phyloP scores from a whole-genome alignment of 2,329 filamentous ascomycete species.

The Saccharata proteae region DNA sequence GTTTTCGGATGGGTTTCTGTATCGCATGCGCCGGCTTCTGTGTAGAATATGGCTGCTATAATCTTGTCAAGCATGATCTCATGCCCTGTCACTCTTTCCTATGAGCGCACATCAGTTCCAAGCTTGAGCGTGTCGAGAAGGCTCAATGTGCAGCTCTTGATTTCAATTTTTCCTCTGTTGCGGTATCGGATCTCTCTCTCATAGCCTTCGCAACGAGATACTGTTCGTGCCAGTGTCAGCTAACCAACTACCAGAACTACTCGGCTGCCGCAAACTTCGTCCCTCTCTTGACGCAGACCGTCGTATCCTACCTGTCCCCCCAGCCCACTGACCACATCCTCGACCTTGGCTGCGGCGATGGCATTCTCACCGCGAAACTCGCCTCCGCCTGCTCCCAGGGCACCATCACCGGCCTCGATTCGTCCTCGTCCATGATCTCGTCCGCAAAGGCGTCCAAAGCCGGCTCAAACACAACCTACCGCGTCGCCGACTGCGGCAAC shows the following conservation, averaged over 20 bases:
- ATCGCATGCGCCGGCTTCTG: too few relatives aligned
- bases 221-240: too few relatives aligned
- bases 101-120: background rate
- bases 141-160: background rate
- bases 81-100: background rate
- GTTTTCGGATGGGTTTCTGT: too few relatives aligned
- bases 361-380: constrained; percentile 27
- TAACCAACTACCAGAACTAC: constrained; percentile 18
- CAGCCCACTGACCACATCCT: constrained; percentile 24
- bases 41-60: too few relatives aligned
- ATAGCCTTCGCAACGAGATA: too few relatives aligned
- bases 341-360: constrained; percentile 29
- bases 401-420: constrained; percentile 27
- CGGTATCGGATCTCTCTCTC: too few relatives aligned
- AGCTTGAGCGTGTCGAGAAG: background rate
- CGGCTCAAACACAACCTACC: constrained; percentile 15
- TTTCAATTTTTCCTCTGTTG: background rate
- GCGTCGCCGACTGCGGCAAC: constrained; percentile 19
- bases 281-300: constrained; percentile 26
- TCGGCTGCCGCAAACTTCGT: constrained; percentile 28
- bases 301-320: constrained; percentile 25
- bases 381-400: constrained; percentile 25
- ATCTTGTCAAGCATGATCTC: too few relatives aligned
- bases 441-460: constrained; percentile 18
- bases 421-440: constrained; percentile 27